Conservation (phyloP, 2,329 filamentous ascomycete genomes). For the Lecanicillium sp. region DNA sequence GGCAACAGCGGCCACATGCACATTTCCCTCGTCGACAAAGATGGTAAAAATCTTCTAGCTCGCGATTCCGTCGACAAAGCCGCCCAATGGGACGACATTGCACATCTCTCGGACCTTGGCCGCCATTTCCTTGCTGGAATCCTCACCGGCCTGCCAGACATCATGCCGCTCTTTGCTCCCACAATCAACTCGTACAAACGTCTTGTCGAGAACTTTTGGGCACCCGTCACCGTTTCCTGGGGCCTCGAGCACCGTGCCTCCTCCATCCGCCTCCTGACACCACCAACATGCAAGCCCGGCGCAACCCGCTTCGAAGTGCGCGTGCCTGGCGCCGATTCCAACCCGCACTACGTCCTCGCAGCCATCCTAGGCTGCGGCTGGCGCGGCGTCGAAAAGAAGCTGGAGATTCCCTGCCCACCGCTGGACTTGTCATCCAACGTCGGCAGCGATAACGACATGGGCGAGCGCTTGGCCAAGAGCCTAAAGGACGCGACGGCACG, state of each 20-base stretch:
- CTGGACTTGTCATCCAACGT: constrained; percentile 79
- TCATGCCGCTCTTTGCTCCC: constrained; percentile 92
- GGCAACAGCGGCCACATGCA: constrained; percentile 97
- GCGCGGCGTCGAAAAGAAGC: constrained; percentile 86
- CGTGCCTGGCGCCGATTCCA: constrained; percentile 88
- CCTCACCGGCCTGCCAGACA: constrained; percentile 78
- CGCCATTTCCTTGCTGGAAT: constrained; percentile 89
- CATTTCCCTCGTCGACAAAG: constrained; percentile 72
- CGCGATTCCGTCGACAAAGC: constrained; percentile 64
- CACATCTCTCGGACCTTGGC: constrained; percentile 76
- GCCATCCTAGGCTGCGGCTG: constrained; percentile 83
- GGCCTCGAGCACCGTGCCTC: constrained; percentile 91
- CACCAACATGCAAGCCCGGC: constrained; percentile 74
- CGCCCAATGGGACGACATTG: constrained; percentile 66
- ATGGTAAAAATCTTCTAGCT: constrained; percentile 78
- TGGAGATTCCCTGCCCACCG: constrained; percentile 73
- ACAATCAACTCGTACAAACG: constrained; percentile 98
- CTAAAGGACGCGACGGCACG: constrained; percentile 74
- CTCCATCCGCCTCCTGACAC: constrained; percentile 80
- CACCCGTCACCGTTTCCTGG: constrained; percentile 95
- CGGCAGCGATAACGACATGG: constrained; percentile 61
- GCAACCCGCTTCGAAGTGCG: constrained; percentile 90
- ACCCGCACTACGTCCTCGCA: constrained; percentile 78
- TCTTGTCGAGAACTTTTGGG: constrained; percentile 98
- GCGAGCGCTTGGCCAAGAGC: constrained; percentile 72